Evolutionary conservation across 148 eudicot genomes (phyloP), one percentile per base, ranked within the genome.

Genomic region (Cornus florida): DNA sequence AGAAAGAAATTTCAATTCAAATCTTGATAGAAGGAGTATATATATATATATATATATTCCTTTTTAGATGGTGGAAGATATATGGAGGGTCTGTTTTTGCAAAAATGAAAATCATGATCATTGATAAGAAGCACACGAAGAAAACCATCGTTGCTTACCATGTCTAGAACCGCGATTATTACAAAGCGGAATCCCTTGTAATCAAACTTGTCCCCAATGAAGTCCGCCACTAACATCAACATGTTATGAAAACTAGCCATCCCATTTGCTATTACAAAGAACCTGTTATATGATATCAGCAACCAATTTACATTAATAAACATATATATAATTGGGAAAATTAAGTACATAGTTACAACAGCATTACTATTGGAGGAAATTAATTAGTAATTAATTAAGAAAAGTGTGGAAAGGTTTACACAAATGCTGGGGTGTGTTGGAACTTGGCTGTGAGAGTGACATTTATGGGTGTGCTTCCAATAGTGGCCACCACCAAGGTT

Each of bases 391-490:
- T 28, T 28, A 28, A 28, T 28, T 35, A 35, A 35, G 38, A 35
- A 35, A 35, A 2, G 38, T 35, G 38, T 35, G 3, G 3, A 35
- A 4, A 43, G 41, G 78, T 91, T 85, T 88, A 95, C 98, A 93
- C 84, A 77, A 90, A 89, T 35, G 97, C 93, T 0, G 97, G 97
- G 32, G 88, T 93, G 75, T 95, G 84, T 19, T 88, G 92, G 75
- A 93, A 95, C 87, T 88, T 90, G 69, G 98, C 98, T 0, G 93
- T 83, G 79, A 93, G 84, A 65, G 93, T 87, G 69, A 85, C 93
- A 81, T 84, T 88, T n/a, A 95, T 69, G 12, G 94, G 87, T 28
- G 88, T 88, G 56, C 83, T 91, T 64, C 97, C 98, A 79, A 93
- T 79, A 23, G 96, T 92, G 1, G 97, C 98, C 72, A 95, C 97